These are phyloP conservation scores for Pichia sp. DNA, from an alignment of 1,139 yeast genomes.

Conservation along the genomic window DNA sequence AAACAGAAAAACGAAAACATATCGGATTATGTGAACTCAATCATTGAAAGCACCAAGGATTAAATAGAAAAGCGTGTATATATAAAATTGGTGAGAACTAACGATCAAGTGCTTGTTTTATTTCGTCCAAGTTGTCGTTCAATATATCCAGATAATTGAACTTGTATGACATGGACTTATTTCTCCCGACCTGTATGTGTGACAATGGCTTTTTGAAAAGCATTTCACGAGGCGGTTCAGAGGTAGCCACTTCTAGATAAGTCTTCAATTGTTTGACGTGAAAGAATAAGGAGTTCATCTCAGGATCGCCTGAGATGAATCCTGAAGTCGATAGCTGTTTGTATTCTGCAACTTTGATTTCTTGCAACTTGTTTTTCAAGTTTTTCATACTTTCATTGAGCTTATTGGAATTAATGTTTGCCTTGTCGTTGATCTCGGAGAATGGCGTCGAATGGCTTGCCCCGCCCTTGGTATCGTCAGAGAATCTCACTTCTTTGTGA, in stretches of 20 bases:
- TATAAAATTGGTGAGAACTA: too few relatives aligned
- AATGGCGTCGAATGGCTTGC: slow-evolving; percentile 3
- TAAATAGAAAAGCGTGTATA: too few relatives aligned
- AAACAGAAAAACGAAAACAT: slow-evolving; percentile 11
- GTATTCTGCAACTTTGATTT: slow-evolving; percentile 20
- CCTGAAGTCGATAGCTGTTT: slow-evolving; percentile 17
- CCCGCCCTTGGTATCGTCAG: slow-evolving; percentile 15
- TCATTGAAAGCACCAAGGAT: background rate
- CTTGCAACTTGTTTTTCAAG: slow-evolving; percentile 16
- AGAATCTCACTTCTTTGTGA: slow-evolving; percentile 19
- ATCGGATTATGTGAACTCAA: slow-evolving; percentile 1
- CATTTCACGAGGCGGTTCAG: slow-evolving; percentile 27
- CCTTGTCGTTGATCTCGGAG: slow-evolving; percentile 13
- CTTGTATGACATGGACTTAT: background rate
- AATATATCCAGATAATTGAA: slow-evolving; percentile 29
- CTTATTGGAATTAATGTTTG: slow-evolving; percentile 10
- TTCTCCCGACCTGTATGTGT: slow-evolving; percentile 9
- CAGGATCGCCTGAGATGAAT: slow-evolving; percentile 22
- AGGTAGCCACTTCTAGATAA: slow-evolving; percentile 33
- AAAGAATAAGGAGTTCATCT: slow-evolving; percentile 31
- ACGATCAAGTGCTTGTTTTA: too few relatives aligned
- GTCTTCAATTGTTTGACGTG: slow-evolving; percentile 37
- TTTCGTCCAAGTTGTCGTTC: slow-evolving; percentile 20
- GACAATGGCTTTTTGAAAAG: slow-evolving; percentile 24
- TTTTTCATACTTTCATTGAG: slow-evolving; percentile 13